Conservation (phyloP, 306 rosid species). For the Geum urbanum region DNA sequence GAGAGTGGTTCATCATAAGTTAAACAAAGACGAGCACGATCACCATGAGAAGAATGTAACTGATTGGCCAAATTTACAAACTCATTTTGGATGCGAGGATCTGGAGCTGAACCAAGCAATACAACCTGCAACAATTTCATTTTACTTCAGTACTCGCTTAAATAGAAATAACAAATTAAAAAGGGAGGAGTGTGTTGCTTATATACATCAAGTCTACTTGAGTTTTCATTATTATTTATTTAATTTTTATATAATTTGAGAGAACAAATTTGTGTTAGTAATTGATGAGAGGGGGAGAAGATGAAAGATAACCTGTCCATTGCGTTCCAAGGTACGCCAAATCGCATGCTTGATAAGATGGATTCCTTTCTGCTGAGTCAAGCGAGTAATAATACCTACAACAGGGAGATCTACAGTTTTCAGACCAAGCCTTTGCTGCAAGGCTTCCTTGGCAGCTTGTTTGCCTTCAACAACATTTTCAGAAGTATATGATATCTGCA, state of each 20-base stretch:
- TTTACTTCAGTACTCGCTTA: not conserved
- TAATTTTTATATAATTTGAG: not conserved
- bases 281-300: conserved; percentile 13
- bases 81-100: conserved; percentile 91
- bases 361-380: conserved; percentile 97
- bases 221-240: no score
- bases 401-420: conserved; percentile 70
- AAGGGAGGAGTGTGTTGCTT: not conserved
- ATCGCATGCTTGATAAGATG: conserved; percentile 96
- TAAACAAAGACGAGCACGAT: conserved; percentile 75
- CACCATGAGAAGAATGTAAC: conserved; percentile 53
- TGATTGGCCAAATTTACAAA: conserved; percentile 73
- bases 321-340: conserved; percentile 64
- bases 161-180: not conserved
- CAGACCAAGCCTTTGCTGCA: conserved; percentile 75
- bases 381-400: conserved; percentile 76
- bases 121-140: conserved; percentile 56
- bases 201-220: not conserved
- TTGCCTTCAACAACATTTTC: conserved; percentile 97
- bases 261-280: not conserved
- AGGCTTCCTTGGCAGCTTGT: conserved; percentile 83
- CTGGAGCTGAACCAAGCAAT: conserved; percentile 99
- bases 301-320: conserved; percentile 70
- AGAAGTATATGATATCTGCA: conserved; percentile 76
- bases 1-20: conserved; percentile 96